These are phyloP conservation scores for Xylaria cubensis DNA, from an alignment of 495 filamentous ascomycete species.

Conservation along the genomic window DNA sequence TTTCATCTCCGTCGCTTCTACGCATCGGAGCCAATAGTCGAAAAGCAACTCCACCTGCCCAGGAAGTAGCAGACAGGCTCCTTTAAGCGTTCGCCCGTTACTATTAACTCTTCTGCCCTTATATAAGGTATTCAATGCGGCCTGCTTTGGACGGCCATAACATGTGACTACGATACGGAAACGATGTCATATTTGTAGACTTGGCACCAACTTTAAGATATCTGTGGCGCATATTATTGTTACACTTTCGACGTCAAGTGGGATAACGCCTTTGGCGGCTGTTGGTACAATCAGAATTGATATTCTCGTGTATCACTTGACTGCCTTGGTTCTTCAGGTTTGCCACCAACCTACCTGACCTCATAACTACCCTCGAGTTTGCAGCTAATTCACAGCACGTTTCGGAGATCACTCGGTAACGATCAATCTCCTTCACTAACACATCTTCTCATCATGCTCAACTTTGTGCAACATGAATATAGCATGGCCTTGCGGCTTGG, in stretches of 20 bases:
- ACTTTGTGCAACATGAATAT: background rate
- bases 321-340: background rate
- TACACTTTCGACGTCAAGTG: background rate
- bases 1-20: background rate
- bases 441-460: background rate
- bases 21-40: background rate
- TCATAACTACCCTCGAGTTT: background rate
- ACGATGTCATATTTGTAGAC: constrained; percentile 1
- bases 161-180: constrained; percentile 6
- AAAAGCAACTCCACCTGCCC: background rate
- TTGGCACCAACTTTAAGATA: constrained; percentile 7
- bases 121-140: background rate
- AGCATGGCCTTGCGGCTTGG: constrained; percentile 11
- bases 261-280: background rate
- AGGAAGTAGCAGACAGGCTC: background rate
- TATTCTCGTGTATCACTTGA: background rate
- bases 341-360: constrained; percentile 1
- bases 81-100: background rate
- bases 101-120: background rate
- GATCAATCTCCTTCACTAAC: background rate
- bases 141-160: constrained; percentile 1
- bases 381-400: background rate
- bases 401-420: background rate
- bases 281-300: constrained; percentile 1
- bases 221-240: constrained; percentile 13